A percentile compares a stretch with the other conserved stretches of the same genome.
Conservation (phyloP, 768 basidiomycete species). For the Tylopilus sp. region DNA sequence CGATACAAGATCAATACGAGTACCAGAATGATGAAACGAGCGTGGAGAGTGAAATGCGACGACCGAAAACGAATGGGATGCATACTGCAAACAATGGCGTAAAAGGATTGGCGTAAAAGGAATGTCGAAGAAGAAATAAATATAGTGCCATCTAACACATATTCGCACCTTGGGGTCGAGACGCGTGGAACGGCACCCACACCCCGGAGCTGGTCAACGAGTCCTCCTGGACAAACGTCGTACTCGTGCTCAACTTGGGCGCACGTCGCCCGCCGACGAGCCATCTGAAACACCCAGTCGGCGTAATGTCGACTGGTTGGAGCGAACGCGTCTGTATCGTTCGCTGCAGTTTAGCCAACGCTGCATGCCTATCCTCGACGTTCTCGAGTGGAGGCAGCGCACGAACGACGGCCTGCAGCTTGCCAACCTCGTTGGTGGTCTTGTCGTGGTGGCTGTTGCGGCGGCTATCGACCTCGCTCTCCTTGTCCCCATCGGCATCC, state of each 20-base stretch:
- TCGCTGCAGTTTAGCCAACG: constrained; percentile 9
- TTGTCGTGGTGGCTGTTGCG: not conserved
- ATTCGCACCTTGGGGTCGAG: not conserved
- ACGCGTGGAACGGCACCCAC: constrained; percentile 14
- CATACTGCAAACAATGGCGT: not conserved
- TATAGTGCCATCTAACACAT: not conserved
- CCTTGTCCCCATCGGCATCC: constrained; percentile 6
- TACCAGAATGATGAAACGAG: not conserved
- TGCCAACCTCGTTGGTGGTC: not conserved
- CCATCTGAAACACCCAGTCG: constrained; percentile 23
- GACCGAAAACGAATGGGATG: not conserved
- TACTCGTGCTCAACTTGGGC: not conserved
- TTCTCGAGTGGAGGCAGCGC: constrained; percentile 14
- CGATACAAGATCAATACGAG: not conserved
- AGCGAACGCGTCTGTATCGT: constrained; percentile 23
- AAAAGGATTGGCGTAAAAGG: not conserved
- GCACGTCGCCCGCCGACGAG: constrained; percentile 7
- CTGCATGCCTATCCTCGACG: not conserved
- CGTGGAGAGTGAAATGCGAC: not conserved
- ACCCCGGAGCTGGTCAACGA: constrained; percentile 11
- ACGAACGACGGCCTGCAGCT: constrained; percentile 21
- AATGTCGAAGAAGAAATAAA: not conserved
- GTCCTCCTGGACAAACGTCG: constrained; percentile 9
- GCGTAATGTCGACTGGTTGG: constrained; percentile 19
- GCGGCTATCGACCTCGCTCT: not conserved